These are phyloP conservation scores for Nakaseomyces bracarensis DNA, from an alignment of 1,139 yeast species.

Conservation along the genomic window DNA sequence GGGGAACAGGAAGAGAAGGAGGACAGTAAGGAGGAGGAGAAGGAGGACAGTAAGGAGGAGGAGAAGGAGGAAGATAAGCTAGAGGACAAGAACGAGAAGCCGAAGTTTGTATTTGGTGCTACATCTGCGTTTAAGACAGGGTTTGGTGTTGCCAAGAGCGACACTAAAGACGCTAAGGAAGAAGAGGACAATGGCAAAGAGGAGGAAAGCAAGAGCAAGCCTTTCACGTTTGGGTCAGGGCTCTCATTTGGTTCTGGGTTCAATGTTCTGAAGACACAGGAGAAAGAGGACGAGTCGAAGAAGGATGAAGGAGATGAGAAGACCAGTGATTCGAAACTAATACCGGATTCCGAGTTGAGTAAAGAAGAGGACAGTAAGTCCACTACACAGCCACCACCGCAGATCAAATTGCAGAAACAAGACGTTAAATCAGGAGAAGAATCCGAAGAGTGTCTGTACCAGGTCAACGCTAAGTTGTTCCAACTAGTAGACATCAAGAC, in stretches of 20 bases:
- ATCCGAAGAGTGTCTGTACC: constrained; percentile 60
- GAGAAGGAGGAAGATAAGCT: constrained; percentile 11
- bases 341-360: constrained; percentile 1
- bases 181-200: constrained; percentile 32
- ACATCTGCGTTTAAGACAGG: constrained; percentile 49
- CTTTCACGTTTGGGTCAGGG: constrained; percentile 28
- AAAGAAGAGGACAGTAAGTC: constrained; percentile 3
- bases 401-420: constrained; percentile 38
- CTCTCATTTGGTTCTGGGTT: constrained; percentile 31
- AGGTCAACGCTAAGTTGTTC: constrained; percentile 71
- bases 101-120: constrained; percentile 50
- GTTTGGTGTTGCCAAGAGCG: constrained; percentile 52
- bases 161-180: no score
- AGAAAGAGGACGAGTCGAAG: background rate
- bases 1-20: constrained; percentile 9
- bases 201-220: constrained; percentile 6
- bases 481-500: constrained; percentile 53
- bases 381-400: constrained; percentile 11
- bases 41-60: background rate
- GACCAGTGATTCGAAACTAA: constrained; percentile 8
- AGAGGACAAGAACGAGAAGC: constrained; percentile 17
- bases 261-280: constrained; percentile 20
- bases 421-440: constrained; percentile 84
- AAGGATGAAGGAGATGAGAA: constrained; percentile 11
- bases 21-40: background rate